Conservation (phyloP, 176 grass and related monocot species). For the Tillandsia fasciculata region DNA sequence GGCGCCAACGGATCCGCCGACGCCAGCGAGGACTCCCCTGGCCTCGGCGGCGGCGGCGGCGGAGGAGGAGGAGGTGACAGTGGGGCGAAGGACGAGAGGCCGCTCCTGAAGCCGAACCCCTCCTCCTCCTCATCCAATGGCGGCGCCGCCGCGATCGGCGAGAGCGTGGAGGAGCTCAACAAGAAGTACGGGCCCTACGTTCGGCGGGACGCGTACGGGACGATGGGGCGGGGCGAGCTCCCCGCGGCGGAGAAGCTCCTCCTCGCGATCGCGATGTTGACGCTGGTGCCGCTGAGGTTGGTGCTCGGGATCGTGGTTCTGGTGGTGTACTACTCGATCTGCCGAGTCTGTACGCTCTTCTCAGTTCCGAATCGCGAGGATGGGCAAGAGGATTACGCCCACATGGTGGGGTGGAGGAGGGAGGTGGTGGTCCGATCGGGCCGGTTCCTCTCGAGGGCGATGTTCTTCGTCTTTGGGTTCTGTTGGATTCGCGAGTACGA, state of each 20-base stretch:
- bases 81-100: constrained; percentile 3
- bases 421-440: constrained; percentile 39
- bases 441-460: constrained; percentile 37
- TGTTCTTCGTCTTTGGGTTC: constrained; percentile 89
- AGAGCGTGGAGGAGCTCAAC: constrained; percentile 49
- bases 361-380: constrained; percentile 27
- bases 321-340: constrained; percentile 60
- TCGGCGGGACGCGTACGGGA: constrained; percentile 55
- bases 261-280: constrained; percentile 26
- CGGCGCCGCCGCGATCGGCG: constrained; percentile 10
- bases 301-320: constrained; percentile 40
- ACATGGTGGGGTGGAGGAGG: constrained; percentile 53
- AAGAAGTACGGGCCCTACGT: constrained; percentile 66
- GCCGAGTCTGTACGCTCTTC: constrained; percentile 63
- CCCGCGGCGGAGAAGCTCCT: constrained; percentile 29
- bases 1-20: background rate
- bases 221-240: constrained; percentile 56
- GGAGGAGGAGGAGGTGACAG: background rate
- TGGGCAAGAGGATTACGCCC: constrained; percentile 38
- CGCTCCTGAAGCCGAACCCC: constrained; percentile 19
- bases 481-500: constrained; percentile 65
- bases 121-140: constrained; percentile 3
- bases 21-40: background rate
- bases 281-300: constrained; percentile 57
- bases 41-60: background rate